phyloP scores from a whole-genome alignment of 176 grass and related monocot genomes.

The Aechmea fasciata region DNA sequence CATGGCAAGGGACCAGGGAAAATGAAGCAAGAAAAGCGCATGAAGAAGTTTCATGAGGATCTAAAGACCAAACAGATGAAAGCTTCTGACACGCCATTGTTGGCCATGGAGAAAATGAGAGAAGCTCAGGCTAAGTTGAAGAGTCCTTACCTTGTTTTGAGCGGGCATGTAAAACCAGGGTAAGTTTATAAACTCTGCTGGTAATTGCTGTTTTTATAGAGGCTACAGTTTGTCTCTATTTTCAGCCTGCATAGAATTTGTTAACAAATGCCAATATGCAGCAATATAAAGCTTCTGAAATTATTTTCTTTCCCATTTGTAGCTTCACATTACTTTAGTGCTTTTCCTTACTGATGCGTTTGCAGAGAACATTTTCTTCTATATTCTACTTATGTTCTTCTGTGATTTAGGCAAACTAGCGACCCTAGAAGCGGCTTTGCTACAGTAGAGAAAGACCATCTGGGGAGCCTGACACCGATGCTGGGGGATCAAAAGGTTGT shows the following conservation, averaged over 20 bases:
- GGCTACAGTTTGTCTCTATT: too few species aligned
- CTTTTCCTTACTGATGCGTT: not conserved
- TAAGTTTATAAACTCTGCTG: constrained; percentile 19
- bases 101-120: constrained; percentile 79
- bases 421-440: constrained; percentile 62
- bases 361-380: not conserved
- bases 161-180: constrained; percentile 73
- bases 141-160: constrained; percentile 81
- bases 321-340: not conserved
- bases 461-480: constrained; percentile 71
- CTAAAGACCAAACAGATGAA: constrained; percentile 78
- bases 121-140: constrained; percentile 65
- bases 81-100: constrained; percentile 64
- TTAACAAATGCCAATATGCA: too few species aligned
- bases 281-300: too few species aligned
- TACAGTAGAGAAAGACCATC: constrained; percentile 55
- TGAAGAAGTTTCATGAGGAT: constrained; percentile 77
- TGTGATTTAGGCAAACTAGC: constrained; percentile 38
- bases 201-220: not conserved
- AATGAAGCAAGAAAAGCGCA: constrained; percentile 80
- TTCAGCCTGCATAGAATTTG: too few species aligned
- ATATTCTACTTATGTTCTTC: constrained; percentile 16
- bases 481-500: constrained; percentile 69
- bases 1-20: constrained; percentile 90
- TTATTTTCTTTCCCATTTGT: not conserved